Evolutionary conservation across 305 asterid species (phyloP).

Genomic region (Ajuga reptans): DNA sequence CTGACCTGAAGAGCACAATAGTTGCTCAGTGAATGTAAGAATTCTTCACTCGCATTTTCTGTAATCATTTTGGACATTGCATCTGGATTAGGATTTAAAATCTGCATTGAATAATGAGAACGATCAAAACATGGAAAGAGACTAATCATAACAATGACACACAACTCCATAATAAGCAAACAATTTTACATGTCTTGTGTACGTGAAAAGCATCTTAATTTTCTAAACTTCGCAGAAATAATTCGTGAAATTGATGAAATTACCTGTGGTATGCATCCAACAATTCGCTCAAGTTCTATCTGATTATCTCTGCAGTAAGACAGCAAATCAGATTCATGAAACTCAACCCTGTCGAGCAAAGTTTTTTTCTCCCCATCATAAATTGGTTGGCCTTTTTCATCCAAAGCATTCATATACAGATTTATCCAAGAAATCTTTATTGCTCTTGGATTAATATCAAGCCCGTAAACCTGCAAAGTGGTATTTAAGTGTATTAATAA

Average conservation of each 20-base stretch:
- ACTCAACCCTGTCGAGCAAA: conserved; percentile 85
- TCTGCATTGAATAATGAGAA: conserved; percentile 37
- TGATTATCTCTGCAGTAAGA: conserved; percentile 81
- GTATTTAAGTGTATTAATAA: conserved; percentile 21
- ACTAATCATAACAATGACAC: conserved; percentile 8
- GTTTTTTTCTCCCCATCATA: conserved; percentile 80
- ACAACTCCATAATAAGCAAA: conserved; percentile 6
- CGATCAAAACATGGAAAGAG: conserved; percentile 4
- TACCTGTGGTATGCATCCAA: conserved; percentile 99
- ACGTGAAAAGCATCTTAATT: conserved; percentile 4
- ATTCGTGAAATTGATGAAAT: conserved; percentile 14
- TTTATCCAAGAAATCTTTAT: conserved; percentile 94
- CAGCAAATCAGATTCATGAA: conserved; percentile 88
- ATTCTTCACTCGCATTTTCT: conserved; percentile 97
- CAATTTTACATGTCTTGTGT: neutral
- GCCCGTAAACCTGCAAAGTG: conserved; percentile 80
- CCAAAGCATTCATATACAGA: conserved; percentile 88
- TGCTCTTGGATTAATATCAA: conserved; percentile 98
- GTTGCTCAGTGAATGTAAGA: conserved; percentile 75
- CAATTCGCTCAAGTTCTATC: conserved; percentile 87
- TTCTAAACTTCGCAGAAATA: neutral
- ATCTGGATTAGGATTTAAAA: conserved; percentile 96
- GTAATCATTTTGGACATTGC: conserved; percentile 96
- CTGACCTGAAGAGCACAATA: conserved; percentile 95
- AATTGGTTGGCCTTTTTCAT: conserved; percentile 77